Evolutionary conservation across 345 rosid genomes (phyloP).

Genomic region (Pistacia vera): DNA sequence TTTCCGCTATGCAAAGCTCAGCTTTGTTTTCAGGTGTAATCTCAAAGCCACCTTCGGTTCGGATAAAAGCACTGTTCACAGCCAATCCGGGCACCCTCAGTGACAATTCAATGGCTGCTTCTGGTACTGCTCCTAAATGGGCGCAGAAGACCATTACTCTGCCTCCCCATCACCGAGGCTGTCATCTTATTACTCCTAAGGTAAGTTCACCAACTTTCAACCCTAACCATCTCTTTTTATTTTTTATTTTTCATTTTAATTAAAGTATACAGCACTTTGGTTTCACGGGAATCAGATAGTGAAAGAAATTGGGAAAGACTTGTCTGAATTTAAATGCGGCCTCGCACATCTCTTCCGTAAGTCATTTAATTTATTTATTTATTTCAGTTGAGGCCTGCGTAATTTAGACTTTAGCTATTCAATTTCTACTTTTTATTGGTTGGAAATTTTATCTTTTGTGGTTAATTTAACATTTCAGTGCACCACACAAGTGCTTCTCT

Average conservation of each 20-base stretch:
- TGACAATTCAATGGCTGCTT: conserved; percentile 44
- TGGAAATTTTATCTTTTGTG: background rate
- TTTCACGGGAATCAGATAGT: conserved; percentile 52
- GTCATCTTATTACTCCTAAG: conserved; percentile 91
- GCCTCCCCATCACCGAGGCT: conserved; percentile 79
- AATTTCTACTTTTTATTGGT: background rate
- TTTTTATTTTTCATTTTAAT: background rate
- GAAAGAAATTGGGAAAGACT: conserved; percentile 71
- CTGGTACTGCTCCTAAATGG: conserved; percentile 70
- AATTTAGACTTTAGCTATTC: background rate
- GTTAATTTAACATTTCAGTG: conserved; percentile 37
- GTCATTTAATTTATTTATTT: background rate
- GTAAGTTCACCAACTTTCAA: conserved; percentile 23
- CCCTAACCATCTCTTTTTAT: background rate
- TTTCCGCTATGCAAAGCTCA: conserved; percentile 36
- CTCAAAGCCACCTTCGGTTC: conserved; percentile 9
- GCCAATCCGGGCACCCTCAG: conserved; percentile 37
- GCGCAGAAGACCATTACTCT: conserved; percentile 90
- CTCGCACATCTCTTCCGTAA: conserved; percentile 89
- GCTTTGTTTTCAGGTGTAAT: conserved; percentile 28
- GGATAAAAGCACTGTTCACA: conserved; percentile 44
- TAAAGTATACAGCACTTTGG: background rate
- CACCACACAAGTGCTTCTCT: conserved; percentile 97
- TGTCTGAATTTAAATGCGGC: conserved; percentile 85
- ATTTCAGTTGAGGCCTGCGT: background rate